Percentiles rank a stretch among this genome's conserved stretches.
These are phyloP conservation scores for Aspergillus avenaceus DNA, from an alignment of 495 filamentous ascomycete species.

Conservation along the genomic window DNA sequence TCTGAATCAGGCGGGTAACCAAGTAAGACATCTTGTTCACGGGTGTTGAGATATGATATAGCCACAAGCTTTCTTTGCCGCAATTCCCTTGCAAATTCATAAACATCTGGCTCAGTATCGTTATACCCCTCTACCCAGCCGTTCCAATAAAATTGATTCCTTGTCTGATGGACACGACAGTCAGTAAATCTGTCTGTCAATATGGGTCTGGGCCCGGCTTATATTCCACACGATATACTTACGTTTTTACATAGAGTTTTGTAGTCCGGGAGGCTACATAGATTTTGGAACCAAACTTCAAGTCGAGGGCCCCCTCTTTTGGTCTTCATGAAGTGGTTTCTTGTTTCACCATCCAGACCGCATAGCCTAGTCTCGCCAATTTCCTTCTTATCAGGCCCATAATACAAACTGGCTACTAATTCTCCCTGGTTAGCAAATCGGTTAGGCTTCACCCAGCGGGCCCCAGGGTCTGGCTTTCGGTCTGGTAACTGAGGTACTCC, in stretches of 20 bases:
- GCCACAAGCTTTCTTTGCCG: conserved; percentile 17
- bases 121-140: conserved; percentile 36
- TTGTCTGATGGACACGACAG: background rate
- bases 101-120: conserved; percentile 27
- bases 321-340: conserved; percentile 19
- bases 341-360: conserved; percentile 19
- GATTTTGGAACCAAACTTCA: conserved; percentile 38
- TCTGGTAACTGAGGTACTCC: background rate
- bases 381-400: conserved; percentile 28
- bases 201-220: too few relatives aligned
- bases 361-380: conserved; percentile 39
- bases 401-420: conserved; percentile 24
- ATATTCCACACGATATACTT: conserved; percentile 19
- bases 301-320: conserved; percentile 18
- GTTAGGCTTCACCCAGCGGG: background rate
- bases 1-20: conserved; percentile 23
- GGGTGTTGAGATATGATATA: conserved; percentile 17
- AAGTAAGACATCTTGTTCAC: conserved; percentile 18
- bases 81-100: conserved; percentile 25
- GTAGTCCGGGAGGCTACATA: conserved; percentile 35
- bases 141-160: conserved; percentile 12
- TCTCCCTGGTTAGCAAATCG: conserved; percentile 22
- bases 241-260: conserved; percentile 23
- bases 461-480: background rate
- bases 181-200: too few relatives aligned